Conservation (phyloP, 1,284 basidiomycete genomes). For the Tylopilus sp. region DNA sequence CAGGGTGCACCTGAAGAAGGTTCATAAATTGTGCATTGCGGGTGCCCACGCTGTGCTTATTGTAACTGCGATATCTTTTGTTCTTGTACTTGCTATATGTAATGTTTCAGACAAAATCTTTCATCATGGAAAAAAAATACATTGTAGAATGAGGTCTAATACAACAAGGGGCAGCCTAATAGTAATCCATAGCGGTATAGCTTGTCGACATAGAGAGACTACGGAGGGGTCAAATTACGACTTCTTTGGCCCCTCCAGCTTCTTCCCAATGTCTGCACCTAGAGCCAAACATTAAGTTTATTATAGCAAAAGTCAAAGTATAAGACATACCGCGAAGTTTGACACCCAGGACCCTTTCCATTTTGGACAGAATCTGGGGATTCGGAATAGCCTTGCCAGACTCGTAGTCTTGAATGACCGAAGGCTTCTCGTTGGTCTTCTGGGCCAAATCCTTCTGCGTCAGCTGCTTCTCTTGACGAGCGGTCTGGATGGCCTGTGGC, state of each 20-base stretch:
- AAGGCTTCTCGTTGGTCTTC: constrained; percentile 92
- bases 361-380: constrained; percentile 90
- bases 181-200: constrained; percentile 25
- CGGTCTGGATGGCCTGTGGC: constrained; percentile 84
- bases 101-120: constrained; percentile 10
- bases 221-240: constrained; percentile 58
- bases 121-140: constrained; percentile 29
- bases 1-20: constrained; percentile 42
- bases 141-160: constrained; percentile 39
- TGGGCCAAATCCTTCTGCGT: constrained; percentile 97
- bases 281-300: constrained; percentile 17
- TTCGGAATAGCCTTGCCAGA: constrained; percentile 91
- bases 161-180: constrained; percentile 15
- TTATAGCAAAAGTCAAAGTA: neutral
- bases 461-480: constrained; percentile 81
- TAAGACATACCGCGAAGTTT: constrained; percentile 86
- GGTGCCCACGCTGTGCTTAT: neutral
- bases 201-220: constrained; percentile 31
- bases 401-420: constrained; percentile 92
- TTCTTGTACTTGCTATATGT: constrained; percentile 17
- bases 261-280: constrained; percentile 87
- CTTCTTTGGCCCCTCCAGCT: constrained; percentile 82
- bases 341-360: constrained; percentile 91
- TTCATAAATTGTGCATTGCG: constrained; percentile 21
- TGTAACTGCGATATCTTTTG: constrained; percentile 11